Evolutionary conservation across 768 basidiomycete genomes (phyloP), one percentile per base, ranked within the genome.

Genomic region (Pleurotus platypus): DNA sequence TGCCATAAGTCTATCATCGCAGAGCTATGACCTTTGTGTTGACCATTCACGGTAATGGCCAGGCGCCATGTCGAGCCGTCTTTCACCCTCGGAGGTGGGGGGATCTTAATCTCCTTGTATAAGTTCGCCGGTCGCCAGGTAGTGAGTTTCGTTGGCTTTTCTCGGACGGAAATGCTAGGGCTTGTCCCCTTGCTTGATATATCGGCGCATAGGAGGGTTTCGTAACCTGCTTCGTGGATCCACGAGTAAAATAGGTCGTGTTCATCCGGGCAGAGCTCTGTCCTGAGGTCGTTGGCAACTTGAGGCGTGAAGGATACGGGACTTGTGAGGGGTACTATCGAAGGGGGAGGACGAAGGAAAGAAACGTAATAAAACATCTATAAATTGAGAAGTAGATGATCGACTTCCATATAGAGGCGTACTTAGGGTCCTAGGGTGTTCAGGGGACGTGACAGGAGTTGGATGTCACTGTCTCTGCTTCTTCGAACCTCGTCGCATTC

Each of bases 271-370:
- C 77, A 83, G 1, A 78, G 72, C 67, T 94, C 93, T 35, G 94
- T 96, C 30, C 94, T 82, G 20, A 96, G 79, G 63, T 96, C 94
- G 68, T 97, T 96, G 27, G 87, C 84, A 58, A 97, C 83, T 68
- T 95, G 93, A 0, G 91, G 92, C 2, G 86, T 92, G 51, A 95
- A 80, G 11, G 74, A 69, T 49, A 94, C 70, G 9, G 74, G 62
- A 0, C 72, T 72, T 8, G 73, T 68, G 1, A 77, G 71, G 5
- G 75, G 66, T 0, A 77, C 74, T 49, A 79, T 78, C 3, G 72
- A 62, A 2, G 92, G 90, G 3, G 92, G 94, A 9, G 94, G 92
- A 46, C 92, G 87, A 13, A 95, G 83, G 68, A 95, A 95, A 24
- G 90, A 94, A 42, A 95, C 68, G 72, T 95, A 96, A 77, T 79